A percentile compares a stretch with the other conserved stretches of the same genome.
Evolutionary conservation across 495 filamentous ascomycete genomes (phyloP).

Genomic region (Penicillium egyptiacum): DNA sequence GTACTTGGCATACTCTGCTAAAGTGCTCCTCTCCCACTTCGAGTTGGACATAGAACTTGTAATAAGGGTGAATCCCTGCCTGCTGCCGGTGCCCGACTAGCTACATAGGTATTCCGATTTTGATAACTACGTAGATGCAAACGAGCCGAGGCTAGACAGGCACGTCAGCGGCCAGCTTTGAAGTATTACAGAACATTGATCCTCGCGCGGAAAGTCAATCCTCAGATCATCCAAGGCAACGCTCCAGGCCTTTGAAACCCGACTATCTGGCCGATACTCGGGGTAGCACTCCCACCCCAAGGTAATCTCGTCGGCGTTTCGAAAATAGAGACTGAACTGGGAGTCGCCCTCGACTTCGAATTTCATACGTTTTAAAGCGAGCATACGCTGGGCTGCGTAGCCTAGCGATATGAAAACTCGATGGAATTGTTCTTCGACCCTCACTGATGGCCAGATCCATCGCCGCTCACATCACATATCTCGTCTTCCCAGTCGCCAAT

Average conservation of each 20-base stretch:
- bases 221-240: neutral
- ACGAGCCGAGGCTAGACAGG: neutral
- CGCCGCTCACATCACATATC: neutral
- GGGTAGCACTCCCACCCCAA: neutral
- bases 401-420: constrained; percentile 2
- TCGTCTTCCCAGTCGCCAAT: neutral
- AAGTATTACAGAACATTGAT: neutral
- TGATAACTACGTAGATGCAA: too few species aligned
- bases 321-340: neutral
- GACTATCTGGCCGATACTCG: neutral
- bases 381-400: constrained; percentile 3
- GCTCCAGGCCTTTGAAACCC: neutral
- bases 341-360: neutral
- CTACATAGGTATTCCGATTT: too few species aligned
- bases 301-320: neutral
- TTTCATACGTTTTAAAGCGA: constrained; percentile 2
- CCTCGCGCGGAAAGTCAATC: neutral
- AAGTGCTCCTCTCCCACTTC: too few species aligned
- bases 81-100: too few species aligned
- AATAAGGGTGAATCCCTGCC: too few species aligned
- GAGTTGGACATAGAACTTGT: too few species aligned
- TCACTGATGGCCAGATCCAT: neutral
- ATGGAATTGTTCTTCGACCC: neutral
- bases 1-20: too few species aligned
- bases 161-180: neutral